These are phyloP conservation scores for Primulina huaijiensis DNA, from an alignment of 257 asterid species.

Conservation along the genomic window DNA sequence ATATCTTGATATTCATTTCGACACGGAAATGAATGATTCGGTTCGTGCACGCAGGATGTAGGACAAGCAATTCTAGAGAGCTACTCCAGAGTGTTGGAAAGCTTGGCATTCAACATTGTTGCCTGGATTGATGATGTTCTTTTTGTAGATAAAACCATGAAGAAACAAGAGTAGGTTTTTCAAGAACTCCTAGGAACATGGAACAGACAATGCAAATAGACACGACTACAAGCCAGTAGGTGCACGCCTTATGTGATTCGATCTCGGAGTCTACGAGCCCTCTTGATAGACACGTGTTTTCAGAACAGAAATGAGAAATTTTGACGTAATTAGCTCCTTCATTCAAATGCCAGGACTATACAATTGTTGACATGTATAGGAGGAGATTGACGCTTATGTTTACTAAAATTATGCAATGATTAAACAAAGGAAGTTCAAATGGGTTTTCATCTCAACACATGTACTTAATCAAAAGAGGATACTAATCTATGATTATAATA, in stretches of 20 bases:
- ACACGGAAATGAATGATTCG: background rate
- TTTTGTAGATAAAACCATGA: conserved; percentile 62
- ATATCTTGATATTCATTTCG: background rate
- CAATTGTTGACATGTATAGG: background rate
- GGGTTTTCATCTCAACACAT: background rate
- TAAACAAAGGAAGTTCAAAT: background rate
- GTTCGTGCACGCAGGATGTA: conserved; percentile 60
- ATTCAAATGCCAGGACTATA: background rate
- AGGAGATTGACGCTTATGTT: background rate
- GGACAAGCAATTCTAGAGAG: conserved; percentile 88
- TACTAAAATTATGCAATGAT: background rate
- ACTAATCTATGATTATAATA: too few species aligned
- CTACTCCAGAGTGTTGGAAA: conserved; percentile 86
- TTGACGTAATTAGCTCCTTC: background rate
- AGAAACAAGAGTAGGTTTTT: conserved; percentile 36
- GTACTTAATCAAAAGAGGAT: too few species aligned
- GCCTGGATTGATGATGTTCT: conserved; percentile 85
- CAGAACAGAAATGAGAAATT: background rate
- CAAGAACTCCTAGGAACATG: background rate
- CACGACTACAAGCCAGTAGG: background rate
- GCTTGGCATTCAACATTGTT: conserved; percentile 79
- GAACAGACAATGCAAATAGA: background rate
- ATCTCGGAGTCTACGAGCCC: background rate
- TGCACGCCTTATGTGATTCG: background rate
- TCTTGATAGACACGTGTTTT: background rate